Evolutionary conservation across 306 rosid species (phyloP).

Genomic region (Ochetophila trinervis): DNA sequence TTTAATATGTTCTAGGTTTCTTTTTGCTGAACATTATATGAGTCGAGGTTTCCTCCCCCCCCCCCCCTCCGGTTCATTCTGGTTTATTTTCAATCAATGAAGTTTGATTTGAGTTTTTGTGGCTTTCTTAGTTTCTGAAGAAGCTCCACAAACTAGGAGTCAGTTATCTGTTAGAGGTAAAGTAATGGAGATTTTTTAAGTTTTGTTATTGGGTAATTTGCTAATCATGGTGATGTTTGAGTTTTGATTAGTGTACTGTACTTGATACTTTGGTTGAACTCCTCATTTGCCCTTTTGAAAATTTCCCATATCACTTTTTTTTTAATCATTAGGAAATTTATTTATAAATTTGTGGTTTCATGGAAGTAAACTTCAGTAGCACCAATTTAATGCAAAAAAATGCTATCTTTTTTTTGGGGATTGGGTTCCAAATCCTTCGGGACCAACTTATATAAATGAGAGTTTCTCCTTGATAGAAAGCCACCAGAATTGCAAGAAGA

Average conservation of each 20-base stretch:
- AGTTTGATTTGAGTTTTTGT: no score
- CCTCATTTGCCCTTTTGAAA: neutral
- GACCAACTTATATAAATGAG: no score
- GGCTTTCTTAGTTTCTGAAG: neutral
- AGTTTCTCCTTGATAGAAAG: no score
- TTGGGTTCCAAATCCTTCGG: no score
- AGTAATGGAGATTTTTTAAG: neutral
- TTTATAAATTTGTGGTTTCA: slow-evolving; percentile 8
- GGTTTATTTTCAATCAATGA: no score
- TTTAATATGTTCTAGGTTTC: no score
- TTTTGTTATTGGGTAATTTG: neutral
- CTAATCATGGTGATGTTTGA: neutral
- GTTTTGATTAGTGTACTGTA: neutral
- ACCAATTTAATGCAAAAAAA: no score
- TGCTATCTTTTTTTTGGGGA: no score
- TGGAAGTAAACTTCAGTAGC: slow-evolving; percentile 12
- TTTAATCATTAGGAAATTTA: neutral
- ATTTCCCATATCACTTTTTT: neutral
- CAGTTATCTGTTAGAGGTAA: slow-evolving; percentile 39
- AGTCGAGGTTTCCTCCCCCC: no score
- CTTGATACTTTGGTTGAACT: slow-evolving; percentile 4
- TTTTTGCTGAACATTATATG: no score
- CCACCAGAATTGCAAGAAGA: no score
- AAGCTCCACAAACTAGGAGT: slow-evolving; percentile 18
- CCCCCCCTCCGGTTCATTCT: no score